These are phyloP conservation scores for Oemleria cerasiformis DNA, from an alignment of 306 rosid species.

Conservation along the genomic window DNA sequence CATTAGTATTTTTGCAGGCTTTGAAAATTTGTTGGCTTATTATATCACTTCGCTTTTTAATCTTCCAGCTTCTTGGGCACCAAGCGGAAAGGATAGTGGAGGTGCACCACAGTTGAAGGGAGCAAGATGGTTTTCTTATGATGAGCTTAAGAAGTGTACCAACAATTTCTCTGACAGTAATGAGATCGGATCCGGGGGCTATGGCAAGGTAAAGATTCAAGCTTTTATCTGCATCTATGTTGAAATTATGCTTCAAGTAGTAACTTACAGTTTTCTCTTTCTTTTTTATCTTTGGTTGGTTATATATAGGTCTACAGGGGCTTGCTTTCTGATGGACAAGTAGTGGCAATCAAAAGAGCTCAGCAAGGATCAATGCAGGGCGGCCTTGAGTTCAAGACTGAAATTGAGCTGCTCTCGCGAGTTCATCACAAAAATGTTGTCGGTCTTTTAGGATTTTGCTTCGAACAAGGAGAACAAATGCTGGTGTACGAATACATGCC, in stretches of 20 bases:
- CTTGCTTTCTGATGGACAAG: constrained; percentile 61
- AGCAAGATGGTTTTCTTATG: constrained; percentile 95
- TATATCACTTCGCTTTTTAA: constrained; percentile 8
- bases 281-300: constrained; percentile 11
- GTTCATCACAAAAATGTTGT: constrained; percentile 99
- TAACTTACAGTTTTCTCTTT: not conserved
- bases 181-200: constrained; percentile 88
- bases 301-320: constrained; percentile 76
- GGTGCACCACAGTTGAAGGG: constrained; percentile 98
- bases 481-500: constrained; percentile 82
- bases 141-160: constrained; percentile 80
- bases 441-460: constrained; percentile 91
- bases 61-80: constrained; percentile 85
- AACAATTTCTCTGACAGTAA: constrained; percentile 63
- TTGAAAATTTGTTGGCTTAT: constrained; percentile 11
- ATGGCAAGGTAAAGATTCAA: constrained; percentile 71
- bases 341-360: constrained; percentile 89
- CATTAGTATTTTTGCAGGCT: constrained; percentile 7
- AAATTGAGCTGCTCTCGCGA: constrained; percentile 92
- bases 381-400: constrained; percentile 87
- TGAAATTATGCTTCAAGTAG: not conserved
- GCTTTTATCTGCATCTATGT: not conserved
- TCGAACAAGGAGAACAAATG: constrained; percentile 95
- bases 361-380: constrained; percentile 98
- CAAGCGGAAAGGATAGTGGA: constrained; percentile 85